These are phyloP conservation scores for Ogataea polymorpha DNA, from an alignment of 805 yeast species.

Conservation along the genomic window DNA sequence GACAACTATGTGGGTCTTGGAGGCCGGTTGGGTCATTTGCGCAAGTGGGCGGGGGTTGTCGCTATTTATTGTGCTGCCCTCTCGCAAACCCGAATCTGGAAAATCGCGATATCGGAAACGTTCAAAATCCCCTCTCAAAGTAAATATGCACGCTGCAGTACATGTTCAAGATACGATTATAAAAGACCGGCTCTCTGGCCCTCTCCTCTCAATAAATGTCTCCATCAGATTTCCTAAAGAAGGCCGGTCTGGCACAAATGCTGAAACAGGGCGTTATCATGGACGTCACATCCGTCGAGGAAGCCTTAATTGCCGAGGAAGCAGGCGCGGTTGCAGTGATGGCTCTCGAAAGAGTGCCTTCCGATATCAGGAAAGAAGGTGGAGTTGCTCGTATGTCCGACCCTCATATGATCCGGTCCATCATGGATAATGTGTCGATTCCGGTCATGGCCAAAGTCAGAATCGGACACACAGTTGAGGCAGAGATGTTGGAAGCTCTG, in stretches of 20 bases:
- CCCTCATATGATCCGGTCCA: slow-evolving; percentile 72
- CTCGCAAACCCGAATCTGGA: neutral
- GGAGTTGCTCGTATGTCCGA: slow-evolving; percentile 86
- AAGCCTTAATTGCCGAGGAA: slow-evolving; percentile 72
- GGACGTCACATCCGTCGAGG: slow-evolving; percentile 78
- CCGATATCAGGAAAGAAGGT: slow-evolving; percentile 79
- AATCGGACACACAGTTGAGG: slow-evolving; percentile 81
- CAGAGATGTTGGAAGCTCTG: slow-evolving; percentile 68
- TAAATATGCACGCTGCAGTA: neutral
- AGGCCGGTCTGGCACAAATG: slow-evolving; percentile 84
- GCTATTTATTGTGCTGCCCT: neutral
- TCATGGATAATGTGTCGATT: slow-evolving; percentile 66
- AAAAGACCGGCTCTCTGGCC: neutral
- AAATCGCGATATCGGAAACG: neutral
- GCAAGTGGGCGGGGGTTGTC: neutral
- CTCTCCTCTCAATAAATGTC: slow-evolving; percentile 1
- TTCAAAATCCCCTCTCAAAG: neutral
- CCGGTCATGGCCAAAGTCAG: slow-evolving; percentile 87
- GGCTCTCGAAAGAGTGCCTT: slow-evolving; percentile 84
- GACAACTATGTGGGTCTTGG: slow-evolving; percentile 29
- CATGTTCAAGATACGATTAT: neutral
- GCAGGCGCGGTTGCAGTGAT: slow-evolving; percentile 90
- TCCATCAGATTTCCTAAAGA: slow-evolving; percentile 43
- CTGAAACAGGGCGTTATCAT: slow-evolving; percentile 73
- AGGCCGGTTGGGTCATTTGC: neutral